Evolutionary conservation across 805 yeast species (phyloP).

Genomic region (Candida gorgasii): DNA sequence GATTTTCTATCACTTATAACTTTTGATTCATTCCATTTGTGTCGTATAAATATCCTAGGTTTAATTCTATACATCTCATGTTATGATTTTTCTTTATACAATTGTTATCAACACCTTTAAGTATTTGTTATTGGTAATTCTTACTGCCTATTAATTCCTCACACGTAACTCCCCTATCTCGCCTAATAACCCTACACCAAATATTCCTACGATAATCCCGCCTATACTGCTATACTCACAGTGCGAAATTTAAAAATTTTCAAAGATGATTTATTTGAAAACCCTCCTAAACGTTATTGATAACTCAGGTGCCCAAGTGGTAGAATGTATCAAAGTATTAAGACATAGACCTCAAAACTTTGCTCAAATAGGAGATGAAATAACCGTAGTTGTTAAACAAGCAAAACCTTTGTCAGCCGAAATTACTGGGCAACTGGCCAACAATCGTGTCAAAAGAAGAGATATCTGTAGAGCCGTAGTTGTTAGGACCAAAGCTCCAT

Average conservation of each 20-base stretch:
- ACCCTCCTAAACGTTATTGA: constrained; percentile 88
- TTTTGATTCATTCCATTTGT: constrained; percentile 31
- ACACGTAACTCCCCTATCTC: too few relatives aligned
- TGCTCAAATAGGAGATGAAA: constrained; percentile 87
- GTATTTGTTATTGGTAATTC: too few relatives aligned
- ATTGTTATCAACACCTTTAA: too few relatives aligned
- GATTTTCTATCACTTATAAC: constrained; percentile 54
- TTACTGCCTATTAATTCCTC: too few relatives aligned
- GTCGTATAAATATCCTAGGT: neutral
- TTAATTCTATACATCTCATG: too few relatives aligned
- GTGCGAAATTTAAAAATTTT: constrained; percentile 9
- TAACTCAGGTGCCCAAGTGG: constrained; percentile 92
- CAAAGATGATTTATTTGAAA: constrained; percentile 80
- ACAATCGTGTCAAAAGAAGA: constrained; percentile 87
- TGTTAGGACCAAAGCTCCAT: constrained; percentile 83
- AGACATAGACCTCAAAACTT: constrained; percentile 83
- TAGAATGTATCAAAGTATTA: constrained; percentile 93
- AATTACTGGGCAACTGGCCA: constrained; percentile 70
- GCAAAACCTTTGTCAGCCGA: constrained; percentile 76
- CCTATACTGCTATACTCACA: neutral
- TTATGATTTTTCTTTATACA: too few relatives aligned
- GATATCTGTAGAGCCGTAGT: constrained; percentile 95
- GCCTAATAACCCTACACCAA: neutral
- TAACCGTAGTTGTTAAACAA: constrained; percentile 91
- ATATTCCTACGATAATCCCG: too few relatives aligned